A percentile compares a stretch with the other conserved stretches of the same genome.
These are phyloP conservation scores for Neurospora sp. DNA, from an alignment of 495 filamentous ascomycete species.

Conservation along the genomic window DNA sequence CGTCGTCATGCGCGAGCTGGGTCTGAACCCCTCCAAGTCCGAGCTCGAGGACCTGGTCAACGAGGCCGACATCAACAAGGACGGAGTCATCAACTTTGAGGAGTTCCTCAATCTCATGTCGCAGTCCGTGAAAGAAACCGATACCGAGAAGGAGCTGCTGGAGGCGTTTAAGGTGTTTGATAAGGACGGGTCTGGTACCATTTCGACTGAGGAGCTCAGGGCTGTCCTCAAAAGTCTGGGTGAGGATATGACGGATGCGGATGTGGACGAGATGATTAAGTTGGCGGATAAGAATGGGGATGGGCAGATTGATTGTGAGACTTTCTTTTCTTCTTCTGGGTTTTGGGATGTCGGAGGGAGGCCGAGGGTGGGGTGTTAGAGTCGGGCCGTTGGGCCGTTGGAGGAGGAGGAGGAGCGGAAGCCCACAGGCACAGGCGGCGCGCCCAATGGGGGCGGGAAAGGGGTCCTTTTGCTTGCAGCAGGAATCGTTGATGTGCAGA, in stretches of 20 bases:
- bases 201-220: constrained; percentile 35
- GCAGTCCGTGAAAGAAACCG: constrained; percentile 24
- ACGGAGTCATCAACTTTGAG: constrained; percentile 37
- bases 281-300: constrained; percentile 38
- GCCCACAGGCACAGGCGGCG: not conserved
- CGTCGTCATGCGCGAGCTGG: constrained; percentile 36
- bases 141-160: constrained; percentile 36
- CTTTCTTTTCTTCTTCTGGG: not conserved
- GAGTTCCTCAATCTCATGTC: constrained; percentile 43
- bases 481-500: not conserved
- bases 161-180: constrained; percentile 42
- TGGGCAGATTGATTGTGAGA: constrained; percentile 40
- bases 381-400: not conserved
- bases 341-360: not conserved
- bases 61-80: constrained; percentile 36
- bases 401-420: not conserved
- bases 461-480: not conserved
- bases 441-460: not conserved
- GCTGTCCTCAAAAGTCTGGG: constrained; percentile 37
- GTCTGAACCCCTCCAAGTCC: constrained; percentile 31
- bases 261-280: constrained; percentile 41
- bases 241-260: constrained; percentile 35
- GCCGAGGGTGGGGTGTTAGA: not conserved
- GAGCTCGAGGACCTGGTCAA: constrained; percentile 39
- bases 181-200: constrained; percentile 38